A percentile compares a stretch with the other conserved stretches of the same genome.
These are phyloP conservation scores for Exophiala viscosa DNA, from an alignment of 2,329 filamentous ascomycete genomes.

Conservation along the genomic window DNA sequence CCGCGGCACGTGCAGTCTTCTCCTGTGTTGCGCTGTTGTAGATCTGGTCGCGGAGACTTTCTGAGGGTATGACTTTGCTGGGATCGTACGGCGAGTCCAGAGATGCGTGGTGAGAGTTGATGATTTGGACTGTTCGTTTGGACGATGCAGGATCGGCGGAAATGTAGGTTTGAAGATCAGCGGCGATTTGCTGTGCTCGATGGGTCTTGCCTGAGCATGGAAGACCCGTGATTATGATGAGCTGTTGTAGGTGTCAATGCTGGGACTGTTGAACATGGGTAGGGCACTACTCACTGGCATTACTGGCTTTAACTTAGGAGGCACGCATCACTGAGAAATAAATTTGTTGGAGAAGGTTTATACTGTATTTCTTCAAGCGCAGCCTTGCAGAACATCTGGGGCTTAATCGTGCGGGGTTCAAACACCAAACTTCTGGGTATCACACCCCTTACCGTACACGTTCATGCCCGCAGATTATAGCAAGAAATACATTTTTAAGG, in stretches of 20 bases:
- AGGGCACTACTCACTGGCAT: slow-evolving; percentile 24
- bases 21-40: slow-evolving; percentile 38
- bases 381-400: no score
- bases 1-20: slow-evolving; percentile 61
- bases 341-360: not conserved
- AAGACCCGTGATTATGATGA: slow-evolving; percentile 60
- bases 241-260: slow-evolving; percentile 37
- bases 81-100: slow-evolving; percentile 33
- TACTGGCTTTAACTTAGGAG: not conserved
- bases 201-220: slow-evolving; percentile 62
- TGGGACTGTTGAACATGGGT: not conserved
- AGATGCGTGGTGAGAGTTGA: slow-evolving; percentile 50
- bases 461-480: no score
- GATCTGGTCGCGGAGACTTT: slow-evolving; percentile 24
- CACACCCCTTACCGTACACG: no score
- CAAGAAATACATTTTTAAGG: no score
- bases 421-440: no score
- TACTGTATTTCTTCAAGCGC: not conserved
- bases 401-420: no score
- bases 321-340: not conserved
- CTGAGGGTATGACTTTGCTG: slow-evolving; percentile 43
- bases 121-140: slow-evolving; percentile 45
- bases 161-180: slow-evolving; percentile 46
- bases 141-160: slow-evolving; percentile 11
- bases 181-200: slow-evolving; percentile 55